Percentiles rank a stretch among this genome's conserved stretches.
Conservation (phyloP, 306 rosid species). For the Pyrus bretschneideri region DNA sequence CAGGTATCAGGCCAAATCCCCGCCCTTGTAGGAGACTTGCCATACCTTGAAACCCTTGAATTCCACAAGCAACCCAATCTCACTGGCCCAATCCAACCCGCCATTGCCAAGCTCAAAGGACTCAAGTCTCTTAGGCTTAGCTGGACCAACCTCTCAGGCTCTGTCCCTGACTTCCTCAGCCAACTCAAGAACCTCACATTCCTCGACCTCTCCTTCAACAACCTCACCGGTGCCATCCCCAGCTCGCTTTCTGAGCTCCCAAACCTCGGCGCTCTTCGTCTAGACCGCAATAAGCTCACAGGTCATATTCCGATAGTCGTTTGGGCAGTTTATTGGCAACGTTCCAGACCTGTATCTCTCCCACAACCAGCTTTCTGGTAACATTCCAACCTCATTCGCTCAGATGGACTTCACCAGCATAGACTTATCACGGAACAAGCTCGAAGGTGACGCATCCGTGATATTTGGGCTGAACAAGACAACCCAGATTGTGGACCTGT, state of each 20-base stretch:
- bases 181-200: constrained; percentile 37
- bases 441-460: constrained; percentile 59
- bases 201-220: constrained; percentile 46
- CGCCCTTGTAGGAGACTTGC: constrained; percentile 56
- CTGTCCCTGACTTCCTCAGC: constrained; percentile 53
- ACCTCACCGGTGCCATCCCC: constrained; percentile 49
- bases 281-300: constrained; percentile 39
- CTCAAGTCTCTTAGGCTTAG: constrained; percentile 38
- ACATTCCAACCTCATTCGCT: constrained; percentile 43
- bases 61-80: constrained; percentile 56
- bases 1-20: constrained; percentile 52
- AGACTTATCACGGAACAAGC: constrained; percentile 59
- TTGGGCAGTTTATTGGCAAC: constrained; percentile 24
- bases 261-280: constrained; percentile 8
- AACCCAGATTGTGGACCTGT: constrained; percentile 33
- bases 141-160: constrained; percentile 53
- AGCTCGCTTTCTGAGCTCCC: constrained; percentile 49
- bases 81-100: constrained; percentile 54
- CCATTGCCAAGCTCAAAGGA: constrained; percentile 45
- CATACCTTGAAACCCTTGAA: constrained; percentile 37
- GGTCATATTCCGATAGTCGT: constrained; percentile 36
- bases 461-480: constrained; percentile 46
- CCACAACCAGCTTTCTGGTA: constrained; percentile 45
- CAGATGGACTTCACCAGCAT: constrained; percentile 14
- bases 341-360: constrained; percentile 27